Conservation (phyloP, 169 alveolate genomes). For the Condylostoma magnum region DNA sequence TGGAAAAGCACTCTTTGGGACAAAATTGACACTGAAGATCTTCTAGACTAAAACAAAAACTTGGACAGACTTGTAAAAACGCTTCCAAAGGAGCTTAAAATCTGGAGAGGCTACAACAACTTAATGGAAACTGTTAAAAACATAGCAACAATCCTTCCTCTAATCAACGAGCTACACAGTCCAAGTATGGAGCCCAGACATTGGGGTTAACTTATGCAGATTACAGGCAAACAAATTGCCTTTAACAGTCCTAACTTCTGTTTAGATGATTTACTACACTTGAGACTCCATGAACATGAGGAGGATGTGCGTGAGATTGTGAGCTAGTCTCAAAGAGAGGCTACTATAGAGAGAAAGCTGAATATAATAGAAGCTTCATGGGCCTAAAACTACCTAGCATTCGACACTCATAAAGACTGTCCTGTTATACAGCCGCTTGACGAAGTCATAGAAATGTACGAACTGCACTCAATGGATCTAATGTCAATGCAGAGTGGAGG, state of each 20-base stretch:
- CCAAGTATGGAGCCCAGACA: conserved; percentile 95
- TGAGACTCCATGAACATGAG: conserved; percentile 86
- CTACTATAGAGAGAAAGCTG: conserved; percentile 92
- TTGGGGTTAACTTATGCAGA: conserved; percentile 93
- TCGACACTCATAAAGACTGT: conserved; percentile 85
- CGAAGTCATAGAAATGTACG: conserved; percentile 86
- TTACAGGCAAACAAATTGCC: conserved; percentile 87
- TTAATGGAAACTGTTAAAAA: conserved; percentile 90
- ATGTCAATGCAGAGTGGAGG: conserved; percentile 90
- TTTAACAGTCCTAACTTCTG: conserved; percentile 91
- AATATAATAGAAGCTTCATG: conserved; percentile 88
- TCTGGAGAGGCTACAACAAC: conserved; percentile 86
- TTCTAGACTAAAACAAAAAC: conserved; percentile 83
- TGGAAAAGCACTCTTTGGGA: conserved; percentile 94
- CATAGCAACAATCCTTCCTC: conserved; percentile 93
- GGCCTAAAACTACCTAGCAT: conserved; percentile 87
- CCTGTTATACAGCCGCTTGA: conserved; percentile 88
- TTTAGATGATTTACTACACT: conserved; percentile 88
- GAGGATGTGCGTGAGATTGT: conserved; percentile 94
- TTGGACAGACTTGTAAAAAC: conserved; percentile 79
- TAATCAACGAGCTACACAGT: conserved; percentile 90
- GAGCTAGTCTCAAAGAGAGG: conserved; percentile 93
- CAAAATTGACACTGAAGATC: conserved; percentile 89
- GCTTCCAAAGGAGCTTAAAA: conserved; percentile 87
- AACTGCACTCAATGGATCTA: conserved; percentile 82